Conservation (phyloP, 2,329 filamentous ascomycete genomes). For the Nemania sp. region DNA sequence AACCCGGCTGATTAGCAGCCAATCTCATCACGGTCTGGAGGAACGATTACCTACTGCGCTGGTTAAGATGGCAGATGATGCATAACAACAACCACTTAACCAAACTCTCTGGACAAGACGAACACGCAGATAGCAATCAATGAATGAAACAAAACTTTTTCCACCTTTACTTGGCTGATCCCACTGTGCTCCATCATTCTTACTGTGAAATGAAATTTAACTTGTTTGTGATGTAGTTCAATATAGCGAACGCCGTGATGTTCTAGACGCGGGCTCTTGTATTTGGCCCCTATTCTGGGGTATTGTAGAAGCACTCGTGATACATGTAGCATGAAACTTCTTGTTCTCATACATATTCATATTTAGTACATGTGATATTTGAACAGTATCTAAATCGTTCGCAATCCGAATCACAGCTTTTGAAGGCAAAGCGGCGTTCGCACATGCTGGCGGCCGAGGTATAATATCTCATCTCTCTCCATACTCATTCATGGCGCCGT, state of each 20-base stretch:
- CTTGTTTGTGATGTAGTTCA: not conserved
- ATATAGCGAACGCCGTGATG: too few relatives aligned
- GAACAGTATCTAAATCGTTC: conserved; percentile 1
- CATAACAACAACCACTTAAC: conserved; percentile 9
- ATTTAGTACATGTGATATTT: too few relatives aligned
- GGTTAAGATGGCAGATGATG: conserved; percentile 7
- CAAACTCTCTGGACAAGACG: conserved; percentile 15
- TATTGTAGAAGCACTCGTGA: too few relatives aligned
- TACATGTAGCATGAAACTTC: too few relatives aligned
- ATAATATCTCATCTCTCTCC: not conserved
- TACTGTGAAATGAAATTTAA: not conserved
- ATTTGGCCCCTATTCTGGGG: too few relatives aligned
- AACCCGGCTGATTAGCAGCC: not conserved
- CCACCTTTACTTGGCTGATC: not conserved
- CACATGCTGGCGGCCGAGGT: conserved; percentile 6
- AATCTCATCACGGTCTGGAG: too few relatives aligned
- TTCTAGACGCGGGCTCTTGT: too few relatives aligned
- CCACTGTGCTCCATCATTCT: too few relatives aligned
- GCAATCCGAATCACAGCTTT: not conserved
- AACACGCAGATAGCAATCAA: conserved; percentile 15
- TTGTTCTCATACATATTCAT: too few relatives aligned
- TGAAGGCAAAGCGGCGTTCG: too few relatives aligned
- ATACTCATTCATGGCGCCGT: conserved; percentile 4
- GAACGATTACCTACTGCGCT: not conserved
- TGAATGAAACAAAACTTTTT: conserved; percentile 20